Evolutionary conservation across 345 rosid genomes (phyloP).

Genomic region (Eucalyptus caleyi): DNA sequence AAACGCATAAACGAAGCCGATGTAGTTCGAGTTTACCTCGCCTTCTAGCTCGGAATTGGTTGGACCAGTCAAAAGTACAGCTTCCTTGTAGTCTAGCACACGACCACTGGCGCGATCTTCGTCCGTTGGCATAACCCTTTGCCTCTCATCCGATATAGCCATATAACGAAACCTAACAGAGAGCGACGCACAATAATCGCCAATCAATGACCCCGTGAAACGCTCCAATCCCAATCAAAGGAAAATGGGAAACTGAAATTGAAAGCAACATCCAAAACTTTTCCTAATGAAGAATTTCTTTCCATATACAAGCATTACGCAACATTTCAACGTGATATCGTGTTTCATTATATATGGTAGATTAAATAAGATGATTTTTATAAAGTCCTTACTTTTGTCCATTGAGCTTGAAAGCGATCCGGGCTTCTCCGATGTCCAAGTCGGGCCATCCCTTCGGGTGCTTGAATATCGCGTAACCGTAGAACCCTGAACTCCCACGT

Average conservation of each 20-base stretch:
- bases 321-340: too few relatives aligned
- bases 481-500: background rate
- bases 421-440: background rate
- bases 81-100: too few relatives aligned
- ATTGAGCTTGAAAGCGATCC: background rate
- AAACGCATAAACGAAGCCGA: too few relatives aligned
- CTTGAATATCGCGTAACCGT: background rate
- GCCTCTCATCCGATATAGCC: constrained; percentile 20
- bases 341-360: too few relatives aligned
- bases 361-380: background rate
- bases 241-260: background rate
- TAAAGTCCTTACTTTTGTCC: background rate
- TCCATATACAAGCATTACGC: background rate
- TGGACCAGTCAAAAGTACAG: too few relatives aligned
- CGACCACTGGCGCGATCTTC: background rate
- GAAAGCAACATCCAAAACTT: background rate
- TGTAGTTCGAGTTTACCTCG: too few relatives aligned
- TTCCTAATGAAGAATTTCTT: background rate
- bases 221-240: background rate
- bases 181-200: background rate
- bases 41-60: too few relatives aligned
- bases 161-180: constrained; percentile 19
- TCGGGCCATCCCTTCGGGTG: constrained; percentile 1
- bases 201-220: background rate
- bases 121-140: constrained; percentile 19